Percentiles rank a stretch among this genome's conserved stretches.
These are phyloP conservation scores for Quercus rubra DNA, from an alignment of 306 rosid genomes.

Conservation along the genomic window DNA sequence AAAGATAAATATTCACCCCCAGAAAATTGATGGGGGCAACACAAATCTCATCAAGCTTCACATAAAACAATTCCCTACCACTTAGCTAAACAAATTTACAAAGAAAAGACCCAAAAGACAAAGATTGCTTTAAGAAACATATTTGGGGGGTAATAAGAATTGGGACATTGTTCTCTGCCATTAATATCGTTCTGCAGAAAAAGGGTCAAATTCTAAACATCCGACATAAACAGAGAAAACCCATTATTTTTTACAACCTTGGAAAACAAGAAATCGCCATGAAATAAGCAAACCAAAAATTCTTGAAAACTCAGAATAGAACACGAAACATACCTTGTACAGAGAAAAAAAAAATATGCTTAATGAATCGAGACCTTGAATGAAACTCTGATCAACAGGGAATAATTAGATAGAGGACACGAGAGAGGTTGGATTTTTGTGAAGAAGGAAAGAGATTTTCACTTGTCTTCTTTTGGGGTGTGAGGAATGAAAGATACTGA, in stretches of 20 bases:
- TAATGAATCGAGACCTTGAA: not conserved
- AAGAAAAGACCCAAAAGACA: too few species aligned
- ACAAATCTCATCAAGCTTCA: not conserved
- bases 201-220: not conserved
- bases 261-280: not conserved
- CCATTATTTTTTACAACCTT: not conserved
- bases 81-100: too few species aligned
- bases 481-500: not conserved
- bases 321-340: constrained; percentile 5
- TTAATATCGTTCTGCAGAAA: too few species aligned
- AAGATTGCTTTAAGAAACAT: too few species aligned
- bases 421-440: not conserved
- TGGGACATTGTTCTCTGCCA: too few species aligned
- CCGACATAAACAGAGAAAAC: not conserved
- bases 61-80: not conserved
- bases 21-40: not conserved
- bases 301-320: not conserved
- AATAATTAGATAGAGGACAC: not conserved
- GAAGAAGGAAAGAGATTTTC: not conserved
- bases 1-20: not conserved
- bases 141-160: too few species aligned
- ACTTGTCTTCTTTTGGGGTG: not conserved
- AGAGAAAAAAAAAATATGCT: not conserved
- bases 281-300: not conserved
- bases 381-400: not conserved